Conservation (phyloP, 805 yeast genomes). For the Yamadazyma sp. region DNA sequence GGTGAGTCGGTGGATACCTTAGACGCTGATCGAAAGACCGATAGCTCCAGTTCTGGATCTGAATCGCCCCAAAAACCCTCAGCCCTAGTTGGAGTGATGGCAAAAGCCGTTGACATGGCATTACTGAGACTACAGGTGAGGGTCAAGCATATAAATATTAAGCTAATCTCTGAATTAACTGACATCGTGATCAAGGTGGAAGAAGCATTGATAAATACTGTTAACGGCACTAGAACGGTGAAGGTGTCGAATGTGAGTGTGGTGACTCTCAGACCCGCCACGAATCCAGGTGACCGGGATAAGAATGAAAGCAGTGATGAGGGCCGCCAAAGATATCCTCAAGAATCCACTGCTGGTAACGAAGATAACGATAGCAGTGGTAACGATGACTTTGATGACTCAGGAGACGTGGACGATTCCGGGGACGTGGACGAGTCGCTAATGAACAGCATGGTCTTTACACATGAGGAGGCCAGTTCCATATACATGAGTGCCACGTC, state of each 20-base stretch:
- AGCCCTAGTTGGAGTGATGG: constrained; percentile 51
- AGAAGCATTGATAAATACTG: constrained; percentile 35
- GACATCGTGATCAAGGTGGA: constrained; percentile 34
- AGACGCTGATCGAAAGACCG: too few species aligned
- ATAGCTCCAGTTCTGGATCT: not conserved
- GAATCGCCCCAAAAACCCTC: constrained; percentile 23
- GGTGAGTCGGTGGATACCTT: too few species aligned
- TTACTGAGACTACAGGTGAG: constrained; percentile 56
- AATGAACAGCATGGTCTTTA: constrained; percentile 59
- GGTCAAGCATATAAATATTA: constrained; percentile 47
- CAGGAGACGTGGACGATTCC: constrained; percentile 20
- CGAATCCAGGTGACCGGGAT: constrained; percentile 28
- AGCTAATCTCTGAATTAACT: constrained; percentile 47
- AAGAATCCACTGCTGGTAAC: constrained; percentile 5
- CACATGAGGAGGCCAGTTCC: constrained; percentile 68
- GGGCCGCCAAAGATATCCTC: too few species aligned
- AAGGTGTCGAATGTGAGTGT: constrained; percentile 41
- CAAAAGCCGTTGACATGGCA: constrained; percentile 66
- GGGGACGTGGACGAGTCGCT: constrained; percentile 30
- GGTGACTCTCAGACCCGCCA: constrained; percentile 40
- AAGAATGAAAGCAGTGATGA: constrained; percentile 5
- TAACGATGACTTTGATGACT: constrained; percentile 18
- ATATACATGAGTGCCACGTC: constrained; percentile 83
- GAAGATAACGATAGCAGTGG: constrained; percentile 17
- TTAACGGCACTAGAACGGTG: constrained; percentile 48